These are phyloP conservation scores for Trichopus zeylanicus DNA, from an alignment of 116 monocot species.

Conservation along the genomic window DNA sequence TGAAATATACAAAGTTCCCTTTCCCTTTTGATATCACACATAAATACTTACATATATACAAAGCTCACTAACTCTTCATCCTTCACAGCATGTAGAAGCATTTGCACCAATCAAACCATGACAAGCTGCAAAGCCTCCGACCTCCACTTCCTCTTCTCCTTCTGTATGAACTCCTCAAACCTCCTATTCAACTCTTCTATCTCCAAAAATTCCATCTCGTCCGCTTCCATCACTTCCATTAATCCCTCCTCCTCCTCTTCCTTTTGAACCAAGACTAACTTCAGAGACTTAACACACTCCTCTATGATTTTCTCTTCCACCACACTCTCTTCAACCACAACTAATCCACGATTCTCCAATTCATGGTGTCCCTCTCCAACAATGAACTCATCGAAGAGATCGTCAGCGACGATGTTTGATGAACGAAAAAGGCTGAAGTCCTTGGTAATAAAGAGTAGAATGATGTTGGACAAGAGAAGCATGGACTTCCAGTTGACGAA, in stretches of 20 bases:
- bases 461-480: not conserved
- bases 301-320: not conserved
- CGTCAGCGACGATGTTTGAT: not conserved
- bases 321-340: not conserved
- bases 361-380: not conserved
- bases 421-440: not conserved
- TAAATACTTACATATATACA: not conserved
- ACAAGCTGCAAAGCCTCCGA: slow-evolving; percentile 9
- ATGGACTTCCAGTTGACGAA: not conserved
- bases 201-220: slow-evolving; percentile 2
- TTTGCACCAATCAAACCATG: not conserved
- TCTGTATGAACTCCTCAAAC: slow-evolving; percentile 6
- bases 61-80: not conserved
- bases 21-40: too few relatives aligned
- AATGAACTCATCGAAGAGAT: not conserved
- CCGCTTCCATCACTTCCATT: not conserved
- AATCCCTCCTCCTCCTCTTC: not conserved
- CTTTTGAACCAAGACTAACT: not conserved
- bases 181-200: slow-evolving; percentile 5
- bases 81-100: not conserved
- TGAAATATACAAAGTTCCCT: too few relatives aligned
- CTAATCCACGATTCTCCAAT: not conserved
- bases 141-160: slow-evolving; percentile 4
- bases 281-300: not conserved
- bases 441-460: not conserved